Conservation (phyloP, 106 monocot species). For the Xerophyta viscosa region DNA sequence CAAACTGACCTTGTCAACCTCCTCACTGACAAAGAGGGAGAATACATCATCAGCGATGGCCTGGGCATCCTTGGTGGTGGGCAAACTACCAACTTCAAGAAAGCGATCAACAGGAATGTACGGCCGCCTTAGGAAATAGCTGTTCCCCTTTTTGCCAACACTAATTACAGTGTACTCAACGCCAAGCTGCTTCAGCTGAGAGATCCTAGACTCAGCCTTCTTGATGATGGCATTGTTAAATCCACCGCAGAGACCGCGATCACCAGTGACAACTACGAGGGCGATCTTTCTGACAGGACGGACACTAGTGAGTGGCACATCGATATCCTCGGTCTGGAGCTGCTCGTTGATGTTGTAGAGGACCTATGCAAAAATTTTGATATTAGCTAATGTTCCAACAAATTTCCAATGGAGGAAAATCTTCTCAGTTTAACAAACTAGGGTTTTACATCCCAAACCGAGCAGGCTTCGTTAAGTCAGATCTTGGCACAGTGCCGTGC, state of each 20-base stretch:
- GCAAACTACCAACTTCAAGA: slow-evolving; percentile 53
- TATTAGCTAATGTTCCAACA: too few species aligned
- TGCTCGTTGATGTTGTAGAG: slow-evolving; percentile 96
- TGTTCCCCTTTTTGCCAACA: slow-evolving; percentile 86
- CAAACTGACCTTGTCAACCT: slow-evolving; percentile 59
- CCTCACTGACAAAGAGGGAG: slow-evolving; percentile 82
- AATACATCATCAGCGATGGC: slow-evolving; percentile 92
- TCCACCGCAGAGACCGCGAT: slow-evolving; percentile 84
- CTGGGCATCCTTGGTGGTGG: slow-evolving; percentile 82
- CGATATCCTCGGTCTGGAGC: slow-evolving; percentile 81
- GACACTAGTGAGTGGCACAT: slow-evolving; percentile 66
- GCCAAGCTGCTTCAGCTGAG: slow-evolving; percentile 45
- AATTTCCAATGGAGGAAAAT: too few species aligned
- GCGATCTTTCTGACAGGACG: slow-evolving; percentile 84
- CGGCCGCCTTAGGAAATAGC: slow-evolving; percentile 71
- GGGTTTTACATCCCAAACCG: too few species aligned
- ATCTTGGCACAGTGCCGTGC: too few species aligned
- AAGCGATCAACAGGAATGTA: slow-evolving; percentile 80
- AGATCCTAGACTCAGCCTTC: slow-evolving; percentile 73
- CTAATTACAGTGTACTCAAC: slow-evolving; percentile 60
- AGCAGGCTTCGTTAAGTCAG: too few species aligned
- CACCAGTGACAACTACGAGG: slow-evolving; percentile 87
- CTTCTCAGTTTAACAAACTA: too few species aligned
- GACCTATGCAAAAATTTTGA: too few species aligned
- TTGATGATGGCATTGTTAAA: slow-evolving; percentile 78